phyloP scores from a whole-genome alignment of 2,329 filamentous ascomycete genomes.

The Alternaria dauci region DNA sequence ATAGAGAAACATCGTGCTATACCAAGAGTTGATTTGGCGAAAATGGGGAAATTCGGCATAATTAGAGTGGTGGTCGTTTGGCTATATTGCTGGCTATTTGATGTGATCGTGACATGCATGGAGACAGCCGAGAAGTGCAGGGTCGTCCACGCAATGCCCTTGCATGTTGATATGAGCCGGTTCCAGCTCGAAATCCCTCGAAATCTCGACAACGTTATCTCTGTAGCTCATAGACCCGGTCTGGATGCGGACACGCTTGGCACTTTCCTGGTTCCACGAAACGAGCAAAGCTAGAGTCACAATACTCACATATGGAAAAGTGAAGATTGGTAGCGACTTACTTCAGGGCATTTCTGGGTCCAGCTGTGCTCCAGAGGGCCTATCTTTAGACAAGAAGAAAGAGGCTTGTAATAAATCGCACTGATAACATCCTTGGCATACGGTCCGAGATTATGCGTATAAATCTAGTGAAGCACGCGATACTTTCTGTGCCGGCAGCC shows the following conservation, averaged over 20 bases:
- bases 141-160: slow-evolving; percentile 34
- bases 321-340: background rate
- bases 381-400: slow-evolving; percentile 7
- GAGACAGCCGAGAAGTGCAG: slow-evolving; percentile 34
- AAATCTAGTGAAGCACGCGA: background rate
- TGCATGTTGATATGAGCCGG: slow-evolving; percentile 28
- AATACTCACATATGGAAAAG: slow-evolving; percentile 1
- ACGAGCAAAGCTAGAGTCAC: slow-evolving; percentile 1
- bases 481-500: background rate
- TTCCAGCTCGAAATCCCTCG: slow-evolving; percentile 18
- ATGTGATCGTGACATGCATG: slow-evolving; percentile 37
- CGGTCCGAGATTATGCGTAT: background rate
- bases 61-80: slow-evolving; percentile 44
- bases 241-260: slow-evolving; percentile 30
- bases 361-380: slow-evolving; percentile 2
- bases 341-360: slow-evolving; percentile 1
- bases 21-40: slow-evolving; percentile 31
- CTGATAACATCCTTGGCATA: background rate
- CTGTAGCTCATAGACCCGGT: slow-evolving; percentile 13
- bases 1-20: slow-evolving; percentile 12
- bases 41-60: slow-evolving; percentile 27
- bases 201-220: slow-evolving; percentile 20
- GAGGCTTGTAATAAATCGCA: background rate
- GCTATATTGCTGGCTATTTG: slow-evolving; percentile 46
- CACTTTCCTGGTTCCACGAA: slow-evolving; percentile 4